phyloP scores from a whole-genome alignment of 371 early-diverging fungal species.

The Mucor indicus region DNA sequence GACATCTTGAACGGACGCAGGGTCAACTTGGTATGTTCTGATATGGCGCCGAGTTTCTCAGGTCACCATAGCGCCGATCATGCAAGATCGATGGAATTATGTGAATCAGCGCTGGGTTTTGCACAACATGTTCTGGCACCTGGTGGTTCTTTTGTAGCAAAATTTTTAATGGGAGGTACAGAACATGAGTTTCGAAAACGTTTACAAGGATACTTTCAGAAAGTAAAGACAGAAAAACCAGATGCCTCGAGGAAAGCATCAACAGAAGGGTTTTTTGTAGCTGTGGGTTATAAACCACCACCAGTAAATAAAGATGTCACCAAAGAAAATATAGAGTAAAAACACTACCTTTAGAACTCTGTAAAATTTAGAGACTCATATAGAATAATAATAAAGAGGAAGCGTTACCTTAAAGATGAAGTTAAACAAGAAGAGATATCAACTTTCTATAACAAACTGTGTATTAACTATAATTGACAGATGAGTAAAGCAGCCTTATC shows the following conservation, averaged over 20 bases:
- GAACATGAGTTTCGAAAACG: slow-evolving; percentile 47
- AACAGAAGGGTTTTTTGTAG: slow-evolving; percentile 78
- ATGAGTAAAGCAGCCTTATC: no score
- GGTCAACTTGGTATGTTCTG: slow-evolving; percentile 68
- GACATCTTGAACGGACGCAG: slow-evolving; percentile 28
- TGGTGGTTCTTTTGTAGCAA: slow-evolving; percentile 72
- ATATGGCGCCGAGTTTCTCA: slow-evolving; percentile 80
- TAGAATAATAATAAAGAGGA: no score
- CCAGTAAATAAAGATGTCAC: no score
- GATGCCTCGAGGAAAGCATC: slow-evolving; percentile 70
- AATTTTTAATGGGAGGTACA: slow-evolving; percentile 71
- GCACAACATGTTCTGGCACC: slow-evolving; percentile 55
- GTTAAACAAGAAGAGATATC: no score
- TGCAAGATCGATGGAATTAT: slow-evolving; percentile 60
- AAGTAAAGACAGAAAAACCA: slow-evolving; percentile 65
- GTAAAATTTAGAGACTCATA: no score
- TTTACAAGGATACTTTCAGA: slow-evolving; percentile 42
- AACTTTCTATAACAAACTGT: no score
- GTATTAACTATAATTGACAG: no score
- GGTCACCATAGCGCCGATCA: slow-evolving; percentile 58
- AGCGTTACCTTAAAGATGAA: no score
- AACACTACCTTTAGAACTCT: no score
- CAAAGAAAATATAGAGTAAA: no score
- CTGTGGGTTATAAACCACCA: slow-evolving; percentile 35
- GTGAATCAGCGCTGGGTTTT: slow-evolving; percentile 63